These are phyloP conservation scores for Fusarium ramigenum DNA, from an alignment of 2,329 filamentous ascomycete genomes.

Conservation along the genomic window DNA sequence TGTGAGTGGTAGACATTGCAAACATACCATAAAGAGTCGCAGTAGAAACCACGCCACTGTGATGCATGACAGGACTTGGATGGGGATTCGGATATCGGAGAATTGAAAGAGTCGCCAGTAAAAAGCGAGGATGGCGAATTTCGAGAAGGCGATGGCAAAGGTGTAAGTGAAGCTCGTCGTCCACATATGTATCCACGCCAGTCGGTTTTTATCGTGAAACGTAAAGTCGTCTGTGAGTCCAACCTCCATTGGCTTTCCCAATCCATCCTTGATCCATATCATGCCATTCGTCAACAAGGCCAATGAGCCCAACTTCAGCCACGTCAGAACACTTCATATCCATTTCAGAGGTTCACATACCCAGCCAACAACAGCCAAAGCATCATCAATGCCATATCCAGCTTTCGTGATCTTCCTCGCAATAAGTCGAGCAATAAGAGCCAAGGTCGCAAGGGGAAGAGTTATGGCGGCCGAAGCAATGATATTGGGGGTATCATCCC, in stretches of 20 bases:
- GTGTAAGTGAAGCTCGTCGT: slow-evolving; percentile 42
- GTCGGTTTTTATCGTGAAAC: slow-evolving; percentile 20
- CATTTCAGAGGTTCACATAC: slow-evolving; percentile 6
- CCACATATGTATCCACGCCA: slow-evolving; percentile 39
- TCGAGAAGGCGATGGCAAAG: slow-evolving; percentile 43
- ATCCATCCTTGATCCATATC: slow-evolving; percentile 28
- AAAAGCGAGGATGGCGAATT: slow-evolving; percentile 44
- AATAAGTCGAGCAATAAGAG: slow-evolving; percentile 28
- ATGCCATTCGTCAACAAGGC: slow-evolving; percentile 28
- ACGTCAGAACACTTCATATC: background rate
- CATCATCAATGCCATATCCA: slow-evolving; percentile 37
- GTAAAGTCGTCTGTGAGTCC: slow-evolving; percentile 23
- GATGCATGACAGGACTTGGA: slow-evolving; percentile 39
- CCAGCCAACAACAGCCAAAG: slow-evolving; percentile 34
- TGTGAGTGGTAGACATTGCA: slow-evolving; percentile 48
- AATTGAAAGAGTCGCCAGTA: slow-evolving; percentile 46
- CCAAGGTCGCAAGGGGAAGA: slow-evolving; percentile 31
- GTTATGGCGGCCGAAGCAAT: slow-evolving; percentile 36
- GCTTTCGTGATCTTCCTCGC: slow-evolving; percentile 36
- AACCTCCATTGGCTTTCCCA: slow-evolving; percentile 30
- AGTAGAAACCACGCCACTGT: slow-evolving; percentile 43
- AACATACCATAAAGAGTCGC: slow-evolving; percentile 45
- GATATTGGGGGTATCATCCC: slow-evolving; percentile 36
- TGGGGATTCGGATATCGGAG: slow-evolving; percentile 42
- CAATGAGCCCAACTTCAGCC: slow-evolving; percentile 26